Evolutionary conservation across 441 rosid genomes (phyloP).

Genomic region (Flueggea neowawraea): DNA sequence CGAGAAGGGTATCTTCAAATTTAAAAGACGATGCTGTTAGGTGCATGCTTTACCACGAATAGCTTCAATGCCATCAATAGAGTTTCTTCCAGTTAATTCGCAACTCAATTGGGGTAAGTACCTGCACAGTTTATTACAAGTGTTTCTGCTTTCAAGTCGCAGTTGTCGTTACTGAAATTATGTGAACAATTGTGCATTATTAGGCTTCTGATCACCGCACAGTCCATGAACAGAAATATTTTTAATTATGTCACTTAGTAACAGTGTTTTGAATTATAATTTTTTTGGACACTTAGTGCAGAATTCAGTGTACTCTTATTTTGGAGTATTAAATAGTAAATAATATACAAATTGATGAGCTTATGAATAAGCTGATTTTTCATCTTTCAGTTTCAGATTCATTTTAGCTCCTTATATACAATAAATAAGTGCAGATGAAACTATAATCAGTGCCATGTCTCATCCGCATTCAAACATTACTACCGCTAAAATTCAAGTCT

Average conservation of each 20-base stretch:
- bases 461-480: background rate
- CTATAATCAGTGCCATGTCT: slow-evolving; percentile 1
- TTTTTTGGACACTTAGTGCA: background rate
- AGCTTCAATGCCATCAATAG: no score
- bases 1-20: background rate
- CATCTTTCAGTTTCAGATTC: background rate
- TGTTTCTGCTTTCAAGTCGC: no score
- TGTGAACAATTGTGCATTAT: no score
- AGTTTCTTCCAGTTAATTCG: background rate
- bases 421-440: background rate
- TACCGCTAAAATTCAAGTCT: background rate
- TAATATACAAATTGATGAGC: no score
- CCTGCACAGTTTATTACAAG: no score
- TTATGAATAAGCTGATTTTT: background rate
- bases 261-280: background rate
- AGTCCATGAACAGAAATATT: no score
- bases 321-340: no score
- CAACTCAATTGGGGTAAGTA: no score
- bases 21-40: background rate
- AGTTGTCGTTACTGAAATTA: background rate
- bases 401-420: no score
- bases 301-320: background rate
- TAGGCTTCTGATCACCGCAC: background rate
- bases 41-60: background rate
- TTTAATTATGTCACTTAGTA: background rate